These are phyloP conservation scores for Fusarium paranaense DNA, from an alignment of 2,329 filamentous ascomycete species.

Conservation along the genomic window DNA sequence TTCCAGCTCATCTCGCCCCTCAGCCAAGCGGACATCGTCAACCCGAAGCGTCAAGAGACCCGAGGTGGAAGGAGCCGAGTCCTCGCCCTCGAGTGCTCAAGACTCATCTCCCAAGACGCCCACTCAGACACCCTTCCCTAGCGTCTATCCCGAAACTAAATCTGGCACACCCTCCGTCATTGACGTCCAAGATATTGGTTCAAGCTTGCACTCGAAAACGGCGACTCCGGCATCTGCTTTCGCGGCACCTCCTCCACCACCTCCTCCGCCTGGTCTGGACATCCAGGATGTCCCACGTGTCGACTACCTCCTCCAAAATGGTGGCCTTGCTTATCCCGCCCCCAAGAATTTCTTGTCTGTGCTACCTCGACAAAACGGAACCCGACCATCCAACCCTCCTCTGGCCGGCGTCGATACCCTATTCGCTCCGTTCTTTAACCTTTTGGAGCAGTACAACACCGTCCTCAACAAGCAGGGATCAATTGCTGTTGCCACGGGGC, in stretches of 20 bases:
- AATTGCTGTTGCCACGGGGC: slow-evolving; percentile 93
- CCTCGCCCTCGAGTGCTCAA: slow-evolving; percentile 60
- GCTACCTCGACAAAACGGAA: slow-evolving; percentile 67
- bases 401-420: slow-evolving; percentile 76
- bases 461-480: slow-evolving; percentile 89
- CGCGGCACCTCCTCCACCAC: slow-evolving; percentile 62
- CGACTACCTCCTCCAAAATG: slow-evolving; percentile 92
- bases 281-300: slow-evolving; percentile 81
- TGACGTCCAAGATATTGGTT: slow-evolving; percentile 51
- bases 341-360: slow-evolving; percentile 79
- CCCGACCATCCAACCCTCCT: slow-evolving; percentile 71
- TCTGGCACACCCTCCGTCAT: slow-evolving; percentile 50
- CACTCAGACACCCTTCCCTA: slow-evolving; percentile 65
- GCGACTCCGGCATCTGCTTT: slow-evolving; percentile 52
- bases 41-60: slow-evolving; percentile 50
- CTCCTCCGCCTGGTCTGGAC: slow-evolving; percentile 81
- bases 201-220: slow-evolving; percentile 50
- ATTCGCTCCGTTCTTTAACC: slow-evolving; percentile 84
- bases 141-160: slow-evolving; percentile 56
- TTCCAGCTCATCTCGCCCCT: slow-evolving; percentile 50
- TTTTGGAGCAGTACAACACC: slow-evolving; percentile 86
- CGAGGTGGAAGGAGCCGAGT: slow-evolving; percentile 56
- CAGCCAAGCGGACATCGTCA: slow-evolving; percentile 54
- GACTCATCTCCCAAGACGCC: slow-evolving; percentile 72
- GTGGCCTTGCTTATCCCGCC: slow-evolving; percentile 78